A percentile compares a stretch with the other conserved stretches of the same genome.
Evolutionary conservation across 2,329 filamentous ascomycete genomes (phyloP).

Genomic region (Penicillium sp.): DNA sequence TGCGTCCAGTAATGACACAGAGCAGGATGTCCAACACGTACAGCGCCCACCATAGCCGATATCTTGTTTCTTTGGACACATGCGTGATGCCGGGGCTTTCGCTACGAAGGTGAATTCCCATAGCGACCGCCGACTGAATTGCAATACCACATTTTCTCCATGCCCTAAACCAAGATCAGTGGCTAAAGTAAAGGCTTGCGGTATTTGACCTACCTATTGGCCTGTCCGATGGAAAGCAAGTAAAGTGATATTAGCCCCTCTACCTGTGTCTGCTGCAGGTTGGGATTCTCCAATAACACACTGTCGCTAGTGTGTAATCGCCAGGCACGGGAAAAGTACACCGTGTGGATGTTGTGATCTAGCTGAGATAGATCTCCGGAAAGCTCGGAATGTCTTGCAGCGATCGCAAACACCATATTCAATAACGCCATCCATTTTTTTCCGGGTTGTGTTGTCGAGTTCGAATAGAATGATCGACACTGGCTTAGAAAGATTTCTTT

Average conservation of each 20-base stretch:
- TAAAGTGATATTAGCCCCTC: constrained; percentile 43
- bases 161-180: constrained; percentile 1
- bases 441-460: constrained; percentile 34
- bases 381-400: constrained; percentile 37
- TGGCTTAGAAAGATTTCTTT: constrained; percentile 40
- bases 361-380: constrained; percentile 25
- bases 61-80: constrained; percentile 8
- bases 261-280: constrained; percentile 46
- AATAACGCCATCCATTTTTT: constrained; percentile 44
- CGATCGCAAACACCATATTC: constrained; percentile 47
- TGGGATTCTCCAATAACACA: constrained; percentile 40
- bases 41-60: constrained; percentile 9
- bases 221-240: constrained; percentile 39
- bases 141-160: constrained; percentile 9
- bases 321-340: constrained; percentile 45
- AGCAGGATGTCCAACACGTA: constrained; percentile 5
- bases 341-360: constrained; percentile 33
- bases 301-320: constrained; percentile 38
- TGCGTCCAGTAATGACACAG: constrained; percentile 4
- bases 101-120: constrained; percentile 7
- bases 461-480: constrained; percentile 37
- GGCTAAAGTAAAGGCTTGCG: background rate
- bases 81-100: background rate
- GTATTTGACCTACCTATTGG: constrained; percentile 37
- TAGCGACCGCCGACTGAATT: constrained; percentile 6